These are phyloP conservation scores for Aphanomyces euteiches DNA, from an alignment of 352 stramenopile genomes.

Conservation along the genomic window DNA sequence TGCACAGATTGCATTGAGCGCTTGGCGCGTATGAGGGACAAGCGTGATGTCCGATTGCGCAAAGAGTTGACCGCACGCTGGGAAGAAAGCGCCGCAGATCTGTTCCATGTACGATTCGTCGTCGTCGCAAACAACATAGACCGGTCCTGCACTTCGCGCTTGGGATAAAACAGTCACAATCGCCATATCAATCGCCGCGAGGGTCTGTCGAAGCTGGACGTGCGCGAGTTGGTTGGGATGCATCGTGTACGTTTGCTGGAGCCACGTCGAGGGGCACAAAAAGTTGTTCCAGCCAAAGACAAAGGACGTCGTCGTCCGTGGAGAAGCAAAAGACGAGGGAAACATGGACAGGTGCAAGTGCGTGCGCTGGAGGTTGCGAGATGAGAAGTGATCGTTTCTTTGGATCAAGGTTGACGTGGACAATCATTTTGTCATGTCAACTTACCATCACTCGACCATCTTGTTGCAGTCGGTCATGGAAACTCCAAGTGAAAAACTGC, in stretches of 20 bases:
- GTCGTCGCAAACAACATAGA: constrained; percentile 20
- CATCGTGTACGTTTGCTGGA: constrained; percentile 19
- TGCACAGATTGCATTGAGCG: constrained; percentile 14
- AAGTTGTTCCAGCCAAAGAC: constrained; percentile 29
- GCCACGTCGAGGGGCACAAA: constrained; percentile 17
- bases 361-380: too few relatives aligned
- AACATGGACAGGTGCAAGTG: not conserved
- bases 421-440: too few relatives aligned
- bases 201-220: not conserved
- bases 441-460: not conserved
- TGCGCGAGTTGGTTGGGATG: constrained; percentile 23
- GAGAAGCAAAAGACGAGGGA: not conserved
- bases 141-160: constrained; percentile 11
- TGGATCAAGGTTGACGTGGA: too few relatives aligned
- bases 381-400: too few relatives aligned
- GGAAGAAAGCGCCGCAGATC: not conserved
- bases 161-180: constrained; percentile 17
- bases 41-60: not conserved
- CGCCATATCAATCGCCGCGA: constrained; percentile 8
- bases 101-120: not conserved
- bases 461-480: too few relatives aligned
- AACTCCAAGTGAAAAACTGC: too few relatives aligned
- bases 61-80: constrained; percentile 11
- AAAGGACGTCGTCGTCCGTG: not conserved
- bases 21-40: not conserved